Percentiles rank a stretch among this genome's conserved stretches.
Conservation (phyloP, 345 rosid genomes). For the Syzygium aqueum region DNA sequence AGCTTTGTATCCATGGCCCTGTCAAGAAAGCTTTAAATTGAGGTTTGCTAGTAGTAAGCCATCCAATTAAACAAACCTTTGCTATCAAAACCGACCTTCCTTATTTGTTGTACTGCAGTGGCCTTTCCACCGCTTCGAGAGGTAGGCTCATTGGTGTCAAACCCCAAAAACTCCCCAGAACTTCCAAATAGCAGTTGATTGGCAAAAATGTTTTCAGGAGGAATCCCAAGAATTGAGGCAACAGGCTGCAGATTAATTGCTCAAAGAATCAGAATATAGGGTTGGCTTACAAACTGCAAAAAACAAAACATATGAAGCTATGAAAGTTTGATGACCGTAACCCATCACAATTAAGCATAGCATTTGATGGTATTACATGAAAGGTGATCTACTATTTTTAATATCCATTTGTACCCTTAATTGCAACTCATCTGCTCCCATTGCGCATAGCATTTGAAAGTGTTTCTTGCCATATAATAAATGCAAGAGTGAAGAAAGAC, state of each 20-base stretch:
- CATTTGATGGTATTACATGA: not conserved
- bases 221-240: slow-evolving; percentile 80
- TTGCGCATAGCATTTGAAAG: not conserved
- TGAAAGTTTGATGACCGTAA: not conserved
- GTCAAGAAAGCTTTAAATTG: not conserved
- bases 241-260: slow-evolving; percentile 53
- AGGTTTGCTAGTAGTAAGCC: not conserved
- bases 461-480: not conserved
- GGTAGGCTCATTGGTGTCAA: slow-evolving; percentile 82
- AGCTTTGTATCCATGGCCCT: slow-evolving; percentile 65
- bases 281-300: not conserved
- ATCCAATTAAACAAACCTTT: not conserved
- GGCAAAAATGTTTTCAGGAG: slow-evolving; percentile 74
- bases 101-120: slow-evolving; percentile 74
- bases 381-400: not conserved
- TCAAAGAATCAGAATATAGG: not conserved
- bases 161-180: slow-evolving; percentile 70
- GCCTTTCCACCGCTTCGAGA: slow-evolving; percentile 98
- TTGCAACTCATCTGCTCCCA: not conserved
- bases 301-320: not conserved
- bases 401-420: not conserved
- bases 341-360: not conserved
- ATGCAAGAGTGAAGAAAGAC: not conserved
- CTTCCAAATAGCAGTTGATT: slow-evolving; percentile 67
- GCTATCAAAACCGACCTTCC: slow-evolving; percentile 33